Conservation (phyloP, 139 green algal species). For the Chlorella sp. region DNA sequence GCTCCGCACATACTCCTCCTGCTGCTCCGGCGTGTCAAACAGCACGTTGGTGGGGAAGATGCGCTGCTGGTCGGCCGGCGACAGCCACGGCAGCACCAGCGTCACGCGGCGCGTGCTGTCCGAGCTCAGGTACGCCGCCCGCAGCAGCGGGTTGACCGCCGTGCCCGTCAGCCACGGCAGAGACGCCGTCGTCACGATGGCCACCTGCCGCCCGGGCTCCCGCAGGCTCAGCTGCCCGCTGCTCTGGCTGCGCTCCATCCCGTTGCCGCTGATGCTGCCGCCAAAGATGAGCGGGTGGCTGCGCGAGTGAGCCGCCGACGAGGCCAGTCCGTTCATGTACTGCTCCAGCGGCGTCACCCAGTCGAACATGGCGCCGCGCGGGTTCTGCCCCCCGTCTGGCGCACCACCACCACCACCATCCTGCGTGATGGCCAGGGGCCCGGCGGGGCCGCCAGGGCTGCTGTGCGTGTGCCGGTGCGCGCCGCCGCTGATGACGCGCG, state of each 20-base stretch:
- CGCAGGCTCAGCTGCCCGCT: slow-evolving; percentile 42
- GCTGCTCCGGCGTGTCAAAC: slow-evolving; percentile 21
- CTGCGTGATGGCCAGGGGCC: too few species aligned
- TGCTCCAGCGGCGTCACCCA: slow-evolving; percentile 27
- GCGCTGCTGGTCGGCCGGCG: slow-evolving; percentile 77
- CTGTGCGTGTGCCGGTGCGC: too few species aligned
- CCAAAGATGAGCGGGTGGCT: too few species aligned
- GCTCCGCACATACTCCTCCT: slow-evolving; percentile 77
- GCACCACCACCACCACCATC: too few species aligned
- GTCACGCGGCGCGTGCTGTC: slow-evolving; percentile 55
- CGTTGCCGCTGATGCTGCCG: slow-evolving; percentile 14
- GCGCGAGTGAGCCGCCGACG: neutral
- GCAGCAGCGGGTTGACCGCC: slow-evolving; percentile 94
- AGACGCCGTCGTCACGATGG: slow-evolving; percentile 95
- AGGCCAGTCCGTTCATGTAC: slow-evolving; percentile 34
- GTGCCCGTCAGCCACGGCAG: slow-evolving; percentile 99
- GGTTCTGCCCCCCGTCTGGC: neutral
- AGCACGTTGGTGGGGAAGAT: slow-evolving; percentile 80
- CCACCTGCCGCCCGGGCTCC: slow-evolving; percentile 72
- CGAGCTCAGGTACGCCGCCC: slow-evolving; percentile 90
- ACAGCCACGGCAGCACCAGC: slow-evolving; percentile 67
- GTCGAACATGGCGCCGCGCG: slow-evolving; percentile 2
- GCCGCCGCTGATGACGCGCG: too few species aligned
- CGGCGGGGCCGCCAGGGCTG: too few species aligned
- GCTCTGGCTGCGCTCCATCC: too few species aligned